Conservation (phyloP, 2,329 filamentous ascomycete species). For the Nothomitra cinnamomea region DNA sequence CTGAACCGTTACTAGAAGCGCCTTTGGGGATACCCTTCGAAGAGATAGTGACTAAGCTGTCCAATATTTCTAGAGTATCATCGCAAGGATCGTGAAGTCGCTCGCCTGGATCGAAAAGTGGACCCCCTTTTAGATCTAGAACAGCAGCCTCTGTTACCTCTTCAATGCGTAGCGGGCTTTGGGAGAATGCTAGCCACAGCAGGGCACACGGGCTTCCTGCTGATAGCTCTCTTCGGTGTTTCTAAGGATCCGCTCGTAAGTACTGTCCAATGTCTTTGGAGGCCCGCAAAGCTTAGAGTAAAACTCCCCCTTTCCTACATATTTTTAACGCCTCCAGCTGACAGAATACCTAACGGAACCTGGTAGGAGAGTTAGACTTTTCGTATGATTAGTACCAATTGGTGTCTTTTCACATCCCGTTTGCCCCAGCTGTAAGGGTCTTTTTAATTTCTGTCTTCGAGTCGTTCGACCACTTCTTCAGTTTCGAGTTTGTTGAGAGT, state of each 20-base stretch:
- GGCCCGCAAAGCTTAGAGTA: too few species aligned
- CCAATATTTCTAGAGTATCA: neutral
- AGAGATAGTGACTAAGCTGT: neutral
- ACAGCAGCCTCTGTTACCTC: neutral
- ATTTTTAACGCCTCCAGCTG: neutral
- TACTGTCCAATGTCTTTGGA: neutral
- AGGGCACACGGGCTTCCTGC: neutral
- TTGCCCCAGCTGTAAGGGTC: too few species aligned
- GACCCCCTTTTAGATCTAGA: neutral
- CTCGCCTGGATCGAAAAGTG: neutral
- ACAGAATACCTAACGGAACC: too few species aligned
- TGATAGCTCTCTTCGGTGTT: neutral
- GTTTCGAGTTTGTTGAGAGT: too few species aligned
- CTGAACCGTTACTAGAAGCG: too few species aligned
- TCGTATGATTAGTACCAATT: too few species aligned
- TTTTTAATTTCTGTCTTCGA: too few species aligned
- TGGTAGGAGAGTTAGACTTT: too few species aligned
- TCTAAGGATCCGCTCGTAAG: neutral
- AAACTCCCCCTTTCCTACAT: neutral
- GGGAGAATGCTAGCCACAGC: neutral
- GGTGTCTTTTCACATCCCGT: too few species aligned
- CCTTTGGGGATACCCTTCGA: too few species aligned
- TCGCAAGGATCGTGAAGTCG: neutral
- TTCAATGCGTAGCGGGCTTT: neutral
- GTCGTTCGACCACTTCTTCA: too few species aligned